Evolutionary conservation across 1,284 basidiomycete species (phyloP), one percentile per base, ranked within the genome.

Genomic region (Puccinia novopanici): DNA sequence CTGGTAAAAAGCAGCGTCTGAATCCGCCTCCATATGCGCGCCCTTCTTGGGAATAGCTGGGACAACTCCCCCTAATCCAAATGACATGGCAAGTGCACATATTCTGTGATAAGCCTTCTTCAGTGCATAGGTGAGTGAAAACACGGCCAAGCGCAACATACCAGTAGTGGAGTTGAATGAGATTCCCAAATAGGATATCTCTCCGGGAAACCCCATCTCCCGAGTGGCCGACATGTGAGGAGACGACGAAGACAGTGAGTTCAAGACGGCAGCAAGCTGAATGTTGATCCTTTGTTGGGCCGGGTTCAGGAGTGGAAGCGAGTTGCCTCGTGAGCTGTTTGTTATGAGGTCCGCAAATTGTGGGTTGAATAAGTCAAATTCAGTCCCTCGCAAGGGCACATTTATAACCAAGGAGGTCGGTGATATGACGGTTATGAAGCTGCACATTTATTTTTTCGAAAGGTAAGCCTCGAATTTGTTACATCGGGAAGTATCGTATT

Each of bases 101-200:
- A 54, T 30, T 5, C n/a, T n/a, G n/a, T n/a, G n/a, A n/a, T n/a
- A n/a, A n/a, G n/a, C n/a, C n/a, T n/a, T n/a, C n/a, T n/a, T n/a
- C 19, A 30, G 27, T 6, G 10, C 19, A 10, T 34, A 42, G 52
- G 17, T 6, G 37, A 27, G 55, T 54, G 22, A 48, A 34, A 13
- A 40, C 22, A 22, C 40, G 13, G 40, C 40, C 17, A 13, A 40
- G 34, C 34, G 37, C 27, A 37, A 17, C 70, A 42, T 45, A 75
- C 73, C 57, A 37, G 73, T 75, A 48, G 37, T 61, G 12, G 73
- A 59, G 59, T 75, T 75, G 27, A 75, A 75, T 37, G 42, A 42
- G 24, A 40, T 75, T 45, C 73, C 73, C 40, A 75, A 57, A 30
- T 63, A 75, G 27, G 17, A 48, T 15, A 61, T 59, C n/a, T n/a